phyloP scores from a whole-genome alignment of 2,329 filamentous ascomycete species.

The Thelonectria olida region DNA sequence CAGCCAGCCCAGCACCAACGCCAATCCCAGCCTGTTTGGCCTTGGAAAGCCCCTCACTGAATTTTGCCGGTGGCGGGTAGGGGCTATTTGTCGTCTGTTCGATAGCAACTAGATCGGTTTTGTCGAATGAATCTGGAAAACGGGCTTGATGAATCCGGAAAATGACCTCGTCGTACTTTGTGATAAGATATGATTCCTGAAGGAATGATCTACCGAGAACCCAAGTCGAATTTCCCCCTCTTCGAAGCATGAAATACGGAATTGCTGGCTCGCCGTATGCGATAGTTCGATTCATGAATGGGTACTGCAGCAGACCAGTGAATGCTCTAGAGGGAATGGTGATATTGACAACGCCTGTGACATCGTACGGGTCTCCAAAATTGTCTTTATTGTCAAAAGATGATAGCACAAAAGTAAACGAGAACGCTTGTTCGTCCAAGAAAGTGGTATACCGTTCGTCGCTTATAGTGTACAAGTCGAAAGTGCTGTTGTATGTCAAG shows the following conservation, averaged over 20 bases:
- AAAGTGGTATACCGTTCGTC: constrained; percentile 63
- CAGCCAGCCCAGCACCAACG: constrained; percentile 51
- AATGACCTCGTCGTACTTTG: constrained; percentile 61
- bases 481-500: constrained; percentile 70
- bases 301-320: constrained; percentile 59
- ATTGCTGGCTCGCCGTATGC: constrained; percentile 54
- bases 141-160: constrained; percentile 66
- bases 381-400: constrained; percentile 63
- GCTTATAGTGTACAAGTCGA: constrained; percentile 72
- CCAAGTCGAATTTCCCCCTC: constrained; percentile 61
- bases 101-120: constrained; percentile 54
- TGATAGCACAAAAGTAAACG: constrained; percentile 66
- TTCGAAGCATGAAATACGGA: constrained; percentile 74
- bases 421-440: constrained; percentile 53
- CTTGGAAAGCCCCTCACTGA: constrained; percentile 46
- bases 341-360: constrained; percentile 64
- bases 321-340: constrained; percentile 63
- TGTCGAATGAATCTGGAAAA: constrained; percentile 57
- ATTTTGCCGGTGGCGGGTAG: constrained; percentile 51
- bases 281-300: constrained; percentile 55
- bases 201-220: constrained; percentile 75
- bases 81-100: constrained; percentile 55
- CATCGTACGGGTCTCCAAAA: constrained; percentile 58
- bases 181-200: constrained; percentile 72
- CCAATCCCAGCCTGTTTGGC: constrained; percentile 57